Conservation (phyloP, 805 yeast species). For the Candida maesae region DNA sequence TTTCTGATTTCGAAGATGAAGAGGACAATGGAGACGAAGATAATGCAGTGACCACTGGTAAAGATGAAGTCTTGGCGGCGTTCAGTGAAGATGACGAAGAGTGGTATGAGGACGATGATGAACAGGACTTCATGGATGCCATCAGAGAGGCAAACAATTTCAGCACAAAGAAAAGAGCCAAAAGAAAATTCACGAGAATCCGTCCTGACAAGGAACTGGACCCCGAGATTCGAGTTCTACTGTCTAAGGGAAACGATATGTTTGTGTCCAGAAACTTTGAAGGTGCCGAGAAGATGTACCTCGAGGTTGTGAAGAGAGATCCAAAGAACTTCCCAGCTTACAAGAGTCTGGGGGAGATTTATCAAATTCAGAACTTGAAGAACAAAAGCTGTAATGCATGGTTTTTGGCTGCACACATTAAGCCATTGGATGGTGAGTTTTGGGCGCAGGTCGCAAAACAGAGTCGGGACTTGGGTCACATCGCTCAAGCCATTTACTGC, state of each 20-base stretch:
- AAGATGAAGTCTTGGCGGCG: slow-evolving; percentile 36
- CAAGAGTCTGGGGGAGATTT: slow-evolving; percentile 83
- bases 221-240: slow-evolving; percentile 65
- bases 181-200: slow-evolving; percentile 30
- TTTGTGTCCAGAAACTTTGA: slow-evolving; percentile 63
- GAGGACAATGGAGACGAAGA: slow-evolving; percentile 17
- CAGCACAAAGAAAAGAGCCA: slow-evolving; percentile 40
- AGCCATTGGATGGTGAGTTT: slow-evolving; percentile 69
- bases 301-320: slow-evolving; percentile 73
- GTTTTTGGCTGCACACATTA: slow-evolving; percentile 77
- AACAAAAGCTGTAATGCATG: slow-evolving; percentile 77
- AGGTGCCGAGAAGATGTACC: slow-evolving; percentile 54
- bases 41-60: no score
- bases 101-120: slow-evolving; percentile 37
- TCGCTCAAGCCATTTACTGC: slow-evolving; percentile 76
- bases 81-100: slow-evolving; percentile 31
- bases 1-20: slow-evolving; percentile 11
- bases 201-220: slow-evolving; percentile 44
- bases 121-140: slow-evolving; percentile 52
- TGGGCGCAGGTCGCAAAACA: slow-evolving; percentile 77
- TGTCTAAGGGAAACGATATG: slow-evolving; percentile 76
- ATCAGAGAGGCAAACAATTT: slow-evolving; percentile 67
- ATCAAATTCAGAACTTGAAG: slow-evolving; percentile 58
- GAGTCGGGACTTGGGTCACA: slow-evolving; percentile 60
- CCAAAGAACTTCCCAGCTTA: slow-evolving; percentile 79